Conservation (phyloP, 192 early-diverging fungal genomes). For the Helicostylum pulchrum region DNA sequence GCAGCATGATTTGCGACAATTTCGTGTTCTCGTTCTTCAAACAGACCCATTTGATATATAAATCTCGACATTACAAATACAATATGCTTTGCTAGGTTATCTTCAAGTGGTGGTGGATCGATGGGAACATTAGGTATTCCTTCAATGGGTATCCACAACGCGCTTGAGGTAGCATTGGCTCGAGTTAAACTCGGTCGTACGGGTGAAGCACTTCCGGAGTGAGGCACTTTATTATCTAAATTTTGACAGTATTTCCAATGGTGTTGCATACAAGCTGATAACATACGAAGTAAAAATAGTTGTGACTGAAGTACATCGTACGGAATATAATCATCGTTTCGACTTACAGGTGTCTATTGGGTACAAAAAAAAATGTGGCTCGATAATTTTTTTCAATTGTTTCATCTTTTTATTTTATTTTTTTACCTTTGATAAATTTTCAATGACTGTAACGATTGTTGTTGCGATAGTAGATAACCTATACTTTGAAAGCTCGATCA, state of each 20-base stretch:
- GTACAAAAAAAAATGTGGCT: background rate
- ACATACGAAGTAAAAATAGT: conserved; percentile 71
- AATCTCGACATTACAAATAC: conserved; percentile 54
- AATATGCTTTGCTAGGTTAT: conserved; percentile 60
- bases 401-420: conserved; percentile 1
- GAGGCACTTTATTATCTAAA: background rate
- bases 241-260: conserved; percentile 51
- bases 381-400: background rate
- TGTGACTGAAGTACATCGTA: conserved; percentile 74
- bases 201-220: background rate
- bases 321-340: conserved; percentile 45
- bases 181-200: background rate
- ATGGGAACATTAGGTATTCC: conserved; percentile 16
- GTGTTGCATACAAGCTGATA: conserved; percentile 79
- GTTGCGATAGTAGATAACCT: conserved; percentile 64
- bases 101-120: conserved; percentile 72
- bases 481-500: conserved; percentile 77
- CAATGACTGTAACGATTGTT: conserved; percentile 66
- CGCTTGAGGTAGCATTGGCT: background rate
- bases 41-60: conserved; percentile 44
- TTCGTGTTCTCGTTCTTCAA: conserved; percentile 31
- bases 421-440: conserved; percentile 64
- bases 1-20: background rate
- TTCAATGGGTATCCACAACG: conserved; percentile 12
- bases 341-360: conserved; percentile 19